Conservation (phyloP, 2,329 filamentous ascomycete genomes). For the Mariannaea elegans region DNA sequence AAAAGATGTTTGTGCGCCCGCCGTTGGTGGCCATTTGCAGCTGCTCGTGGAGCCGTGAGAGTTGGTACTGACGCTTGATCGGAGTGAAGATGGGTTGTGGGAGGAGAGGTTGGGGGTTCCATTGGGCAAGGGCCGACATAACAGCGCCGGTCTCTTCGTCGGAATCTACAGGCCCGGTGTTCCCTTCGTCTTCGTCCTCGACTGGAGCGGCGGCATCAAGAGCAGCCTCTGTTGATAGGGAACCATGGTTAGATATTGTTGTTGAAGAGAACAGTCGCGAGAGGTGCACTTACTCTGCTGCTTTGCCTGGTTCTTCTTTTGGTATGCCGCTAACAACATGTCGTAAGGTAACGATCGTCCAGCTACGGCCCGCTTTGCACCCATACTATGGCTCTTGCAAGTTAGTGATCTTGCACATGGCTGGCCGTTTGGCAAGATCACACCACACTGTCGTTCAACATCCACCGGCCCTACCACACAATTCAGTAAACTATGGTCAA, state of each 20-base stretch:
- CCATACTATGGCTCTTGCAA: slow-evolving; percentile 96
- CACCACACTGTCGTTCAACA: slow-evolving; percentile 93
- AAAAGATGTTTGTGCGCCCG: slow-evolving; percentile 72
- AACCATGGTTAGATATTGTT: slow-evolving; percentile 27
- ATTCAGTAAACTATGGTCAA: slow-evolving; percentile 24
- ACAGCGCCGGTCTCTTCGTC: slow-evolving; percentile 93
- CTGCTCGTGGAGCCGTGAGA: slow-evolving; percentile 71
- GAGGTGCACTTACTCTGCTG: slow-evolving; percentile 79
- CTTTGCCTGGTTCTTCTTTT: slow-evolving; percentile 99
- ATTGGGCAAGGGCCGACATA: slow-evolving; percentile 81
- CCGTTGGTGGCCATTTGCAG: slow-evolving; percentile 73
- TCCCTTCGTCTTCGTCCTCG: slow-evolving; percentile 84
- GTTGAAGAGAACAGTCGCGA: slow-evolving; percentile 9
- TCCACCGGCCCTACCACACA: slow-evolving; percentile 76
- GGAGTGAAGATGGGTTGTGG: slow-evolving; percentile 70
- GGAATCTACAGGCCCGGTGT: slow-evolving; percentile 84
- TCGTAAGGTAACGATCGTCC: slow-evolving; percentile 90
- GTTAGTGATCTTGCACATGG: slow-evolving; percentile 89
- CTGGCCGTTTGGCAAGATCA: slow-evolving; percentile 83
- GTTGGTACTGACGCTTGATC: slow-evolving; percentile 70
- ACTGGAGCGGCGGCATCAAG: slow-evolving; percentile 93
- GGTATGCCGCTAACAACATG: slow-evolving; percentile 86
- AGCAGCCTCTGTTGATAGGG: slow-evolving; percentile 74
- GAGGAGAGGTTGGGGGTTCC: slow-evolving; percentile 80
- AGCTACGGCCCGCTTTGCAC: slow-evolving; percentile 87